Conservation (phyloP, 1,284 basidiomycete species). For the Puccinia novopanici region DNA sequence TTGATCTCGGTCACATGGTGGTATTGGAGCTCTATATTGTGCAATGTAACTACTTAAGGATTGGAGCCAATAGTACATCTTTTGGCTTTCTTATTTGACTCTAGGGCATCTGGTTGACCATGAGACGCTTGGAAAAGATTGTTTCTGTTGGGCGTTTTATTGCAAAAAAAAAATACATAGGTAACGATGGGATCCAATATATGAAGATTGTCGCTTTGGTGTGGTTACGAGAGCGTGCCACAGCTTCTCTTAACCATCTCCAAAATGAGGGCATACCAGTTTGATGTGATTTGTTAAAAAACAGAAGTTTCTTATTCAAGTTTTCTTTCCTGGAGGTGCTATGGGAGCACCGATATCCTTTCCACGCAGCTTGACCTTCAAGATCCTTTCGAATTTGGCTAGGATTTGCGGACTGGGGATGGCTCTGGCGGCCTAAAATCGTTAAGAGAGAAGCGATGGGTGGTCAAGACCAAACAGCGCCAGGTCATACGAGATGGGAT, state of each 20-base stretch:
- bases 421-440: constrained; percentile 37
- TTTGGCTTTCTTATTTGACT: too few relatives aligned
- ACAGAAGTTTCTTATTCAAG: neutral
- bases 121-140: too few relatives aligned
- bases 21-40: too few relatives aligned
- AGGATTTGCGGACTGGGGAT: constrained; percentile 42
- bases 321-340: constrained; percentile 28
- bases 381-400: constrained; percentile 43
- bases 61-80: too few relatives aligned
- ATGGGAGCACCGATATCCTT: constrained; percentile 39
- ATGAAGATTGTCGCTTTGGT: neutral
- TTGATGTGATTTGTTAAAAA: too few relatives aligned
- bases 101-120: too few relatives aligned
- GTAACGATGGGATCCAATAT: constrained; percentile 23
- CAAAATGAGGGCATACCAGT: neutral
- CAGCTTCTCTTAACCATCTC: neutral
- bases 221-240: neutral
- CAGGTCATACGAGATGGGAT: neutral
- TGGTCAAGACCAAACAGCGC: neutral
- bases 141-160: neutral
- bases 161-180: constrained; percentile 25
- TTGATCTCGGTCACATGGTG: too few relatives aligned
- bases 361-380: constrained; percentile 47
- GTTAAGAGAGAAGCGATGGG: neutral
- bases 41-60: too few relatives aligned